Conservation (phyloP, 2,329 filamentous ascomycete genomes). For the Geosmithia putterillii region DNA sequence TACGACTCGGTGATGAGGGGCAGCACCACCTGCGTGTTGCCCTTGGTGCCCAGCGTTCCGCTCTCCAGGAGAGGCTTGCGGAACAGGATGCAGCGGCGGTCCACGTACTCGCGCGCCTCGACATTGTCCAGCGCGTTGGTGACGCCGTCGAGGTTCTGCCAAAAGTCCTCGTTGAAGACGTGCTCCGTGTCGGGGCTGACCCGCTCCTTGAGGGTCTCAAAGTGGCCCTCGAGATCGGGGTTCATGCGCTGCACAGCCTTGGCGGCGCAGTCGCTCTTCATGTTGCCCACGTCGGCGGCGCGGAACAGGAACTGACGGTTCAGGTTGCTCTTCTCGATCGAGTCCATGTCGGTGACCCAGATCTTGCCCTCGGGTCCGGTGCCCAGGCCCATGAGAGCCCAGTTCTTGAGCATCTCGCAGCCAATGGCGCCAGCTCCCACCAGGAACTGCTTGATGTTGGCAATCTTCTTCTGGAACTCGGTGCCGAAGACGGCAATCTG, state of each 20-base stretch:
- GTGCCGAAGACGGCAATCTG: constrained; percentile 94
- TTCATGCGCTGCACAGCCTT: constrained; percentile 92
- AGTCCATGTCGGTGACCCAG: constrained; percentile 92
- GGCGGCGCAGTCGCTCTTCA: constrained; percentile 94
- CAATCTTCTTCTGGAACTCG: constrained; percentile 88
- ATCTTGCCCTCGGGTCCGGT: constrained; percentile 83
- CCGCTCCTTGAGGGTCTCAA: constrained; percentile 74
- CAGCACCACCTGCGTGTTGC: constrained; percentile 92
- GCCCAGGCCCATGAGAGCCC: constrained; percentile 95
- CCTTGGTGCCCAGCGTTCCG: constrained; percentile 96
- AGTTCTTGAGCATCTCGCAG: constrained; percentile 99
- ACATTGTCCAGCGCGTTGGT: constrained; percentile 98
- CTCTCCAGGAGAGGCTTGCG: constrained; percentile 92
- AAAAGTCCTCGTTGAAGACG: constrained; percentile 90
- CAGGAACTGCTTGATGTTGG: constrained; percentile 83
- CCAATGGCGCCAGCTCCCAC: constrained; percentile 96
- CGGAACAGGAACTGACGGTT: constrained; percentile 97
- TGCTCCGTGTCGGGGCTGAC: constrained; percentile 88
- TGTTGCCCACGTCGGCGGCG: constrained; percentile 79
- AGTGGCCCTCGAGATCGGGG: constrained; percentile 77
- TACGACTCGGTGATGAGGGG: constrained; percentile 92
- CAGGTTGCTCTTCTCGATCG: constrained; percentile 96
- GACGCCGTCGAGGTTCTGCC: constrained; percentile 75
- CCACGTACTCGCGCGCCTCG: constrained; percentile 91
- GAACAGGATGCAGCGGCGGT: constrained; percentile 96